These are phyloP conservation scores for Globisporangium orthogonon DNA, from an alignment of 352 stramenopile species.

Conservation along the genomic window DNA sequence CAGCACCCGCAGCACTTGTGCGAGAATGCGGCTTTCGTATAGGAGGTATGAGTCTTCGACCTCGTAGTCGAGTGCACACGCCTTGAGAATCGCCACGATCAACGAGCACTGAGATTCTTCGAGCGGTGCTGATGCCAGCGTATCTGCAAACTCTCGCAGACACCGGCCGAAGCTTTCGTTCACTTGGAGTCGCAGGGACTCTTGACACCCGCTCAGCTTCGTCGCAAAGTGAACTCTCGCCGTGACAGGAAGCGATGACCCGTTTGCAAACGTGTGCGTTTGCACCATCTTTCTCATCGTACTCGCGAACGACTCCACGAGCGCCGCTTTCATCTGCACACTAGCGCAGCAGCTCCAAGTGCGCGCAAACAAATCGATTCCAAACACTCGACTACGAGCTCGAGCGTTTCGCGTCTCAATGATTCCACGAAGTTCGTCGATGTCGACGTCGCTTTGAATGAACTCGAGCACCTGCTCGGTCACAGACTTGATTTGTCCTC, in stretches of 20 bases:
- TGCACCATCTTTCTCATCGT: conserved; percentile 36
- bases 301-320: conserved; percentile 41
- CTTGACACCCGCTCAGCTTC: conserved; percentile 47
- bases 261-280: conserved; percentile 17
- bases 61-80: conserved; percentile 66
- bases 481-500: conserved; percentile 49
- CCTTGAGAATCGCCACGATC: conserved; percentile 43
- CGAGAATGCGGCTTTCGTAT: conserved; percentile 52
- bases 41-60: conserved; percentile 68
- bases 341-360: conserved; percentile 22
- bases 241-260: conserved; percentile 8
- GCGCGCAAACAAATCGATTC: conserved; percentile 39
- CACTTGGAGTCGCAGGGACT: conserved; percentile 34
- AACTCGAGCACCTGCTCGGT: conserved; percentile 83
- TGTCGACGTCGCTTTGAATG: conserved; percentile 75
- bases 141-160: conserved; percentile 18
- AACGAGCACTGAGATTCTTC: conserved; percentile 21
- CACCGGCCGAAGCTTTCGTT: conserved; percentile 40
- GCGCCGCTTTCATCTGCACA: conserved; percentile 20
- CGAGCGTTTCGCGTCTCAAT: conserved; percentile 43
- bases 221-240: conserved; percentile 51
- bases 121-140: conserved; percentile 15
- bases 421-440: conserved; percentile 38
- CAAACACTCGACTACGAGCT: conserved; percentile 32
- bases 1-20: conserved; percentile 46